A percentile compares a stretch with the other conserved stretches of the same genome.
Conservation (phyloP, 1,139 yeast species). For the Sugiyamaella grinbergsii region DNA sequence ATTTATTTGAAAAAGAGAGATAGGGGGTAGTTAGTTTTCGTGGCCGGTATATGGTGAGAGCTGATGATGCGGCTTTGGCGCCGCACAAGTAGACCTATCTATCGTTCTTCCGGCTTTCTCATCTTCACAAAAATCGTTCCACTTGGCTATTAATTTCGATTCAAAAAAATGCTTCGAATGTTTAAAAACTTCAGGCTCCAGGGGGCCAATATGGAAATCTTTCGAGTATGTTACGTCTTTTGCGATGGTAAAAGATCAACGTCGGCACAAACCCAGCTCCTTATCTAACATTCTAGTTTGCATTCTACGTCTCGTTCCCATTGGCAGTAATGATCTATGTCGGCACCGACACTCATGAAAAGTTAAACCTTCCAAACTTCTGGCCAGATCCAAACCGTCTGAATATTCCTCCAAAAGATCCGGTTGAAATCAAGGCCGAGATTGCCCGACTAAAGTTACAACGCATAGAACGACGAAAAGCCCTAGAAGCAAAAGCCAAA, state of each 20-base stretch:
- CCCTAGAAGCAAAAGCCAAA: conserved; percentile 71
- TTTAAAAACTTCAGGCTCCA: conserved; percentile 31
- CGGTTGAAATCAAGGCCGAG: conserved; percentile 88
- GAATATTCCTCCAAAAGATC: conserved; percentile 89
- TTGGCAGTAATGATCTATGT: conserved; percentile 88
- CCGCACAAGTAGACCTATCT: too few species aligned
- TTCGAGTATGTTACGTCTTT: conserved; percentile 51
- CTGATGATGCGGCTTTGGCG: conserved; percentile 3
- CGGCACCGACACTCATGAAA: conserved; percentile 85
- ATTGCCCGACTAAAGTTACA: conserved; percentile 81
- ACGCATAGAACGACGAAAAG: conserved; percentile 67
- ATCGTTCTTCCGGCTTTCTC: too few species aligned
- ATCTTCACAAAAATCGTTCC: too few species aligned
- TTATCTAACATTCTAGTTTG: conserved; percentile 51
- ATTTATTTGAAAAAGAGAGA: too few species aligned
- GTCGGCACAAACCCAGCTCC: too few species aligned
- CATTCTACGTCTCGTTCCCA: conserved; percentile 84
- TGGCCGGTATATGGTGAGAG: too few species aligned
- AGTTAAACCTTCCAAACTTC: conserved; percentile 90
- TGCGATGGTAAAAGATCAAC: not conserved
- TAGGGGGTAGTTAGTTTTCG: too few species aligned
- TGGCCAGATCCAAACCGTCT: conserved; percentile 96
- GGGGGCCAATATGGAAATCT: conserved; percentile 57
- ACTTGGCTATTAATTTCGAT: not conserved
- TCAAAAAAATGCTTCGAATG: conserved; percentile 12